Evolutionary conservation across 345 rosid genomes (phyloP), one percentile per base, ranked within the genome.

Genomic region (Sapria himalayana): DNA sequence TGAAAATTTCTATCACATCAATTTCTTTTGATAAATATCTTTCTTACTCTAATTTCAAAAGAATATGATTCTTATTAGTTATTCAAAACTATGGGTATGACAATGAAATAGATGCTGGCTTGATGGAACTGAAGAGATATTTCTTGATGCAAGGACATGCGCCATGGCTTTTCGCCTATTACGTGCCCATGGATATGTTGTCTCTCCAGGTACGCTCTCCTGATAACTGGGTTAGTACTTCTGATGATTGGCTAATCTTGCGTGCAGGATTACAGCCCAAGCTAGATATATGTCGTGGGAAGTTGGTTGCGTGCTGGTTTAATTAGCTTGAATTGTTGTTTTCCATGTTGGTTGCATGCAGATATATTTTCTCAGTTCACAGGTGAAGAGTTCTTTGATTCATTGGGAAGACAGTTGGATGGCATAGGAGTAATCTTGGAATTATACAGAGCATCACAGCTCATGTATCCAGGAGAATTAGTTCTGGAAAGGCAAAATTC

Each of bases 91-190:
- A 50, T 64, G 41, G 37, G 41, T 14, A 52, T 57, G 38, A 43
- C 43, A 15, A 40, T 37, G 49, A 43, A 56, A 51, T 69, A 89
- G 94, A 50, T 69, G 48, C 52, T 82, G 94, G 94, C 54, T 59
- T 55, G 73, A 61, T 58, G 81, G 76, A 15, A 74, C 70, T 45
- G 85, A 74, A 54, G 81, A 72, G 48, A 63, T 77, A 63, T 63
- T 67, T 61, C 55, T 54, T 48, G 85, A 79, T 52, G 16, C 53
- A 37, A 50, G 65, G 12, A 65, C 81, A 47, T 70, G 76, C 29
- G 82, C 85, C 9, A 52, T 79, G 77, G 81, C 93, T 33, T 89
- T 79, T 47, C 75, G 79, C n/a, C 27, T 79, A 37, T 53, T 82
- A 46, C 75, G 76, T 29, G 31, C 49, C 38, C 58, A 71, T 34